Percentiles rank a stretch among this genome's conserved stretches.
These are phyloP conservation scores for Vitellaria paradoxa DNA, from an alignment of 179 eudicot species.

Conservation along the genomic window DNA sequence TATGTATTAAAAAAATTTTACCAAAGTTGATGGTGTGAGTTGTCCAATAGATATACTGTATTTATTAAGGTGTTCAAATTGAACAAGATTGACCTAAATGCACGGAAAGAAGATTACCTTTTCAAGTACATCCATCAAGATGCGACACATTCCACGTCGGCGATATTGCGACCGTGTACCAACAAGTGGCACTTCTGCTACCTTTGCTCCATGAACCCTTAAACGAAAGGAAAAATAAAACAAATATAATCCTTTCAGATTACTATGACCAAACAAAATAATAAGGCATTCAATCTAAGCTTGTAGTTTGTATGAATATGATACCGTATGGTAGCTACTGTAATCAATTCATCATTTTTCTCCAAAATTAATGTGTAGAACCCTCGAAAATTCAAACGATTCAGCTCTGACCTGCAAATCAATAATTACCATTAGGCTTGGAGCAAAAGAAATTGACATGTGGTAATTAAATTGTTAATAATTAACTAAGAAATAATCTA, in stretches of 20 bases:
- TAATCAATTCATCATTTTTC: slow-evolving; percentile 74
- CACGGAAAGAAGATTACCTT: slow-evolving; percentile 46
- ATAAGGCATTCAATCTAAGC: neutral
- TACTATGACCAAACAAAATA: slow-evolving; percentile 16
- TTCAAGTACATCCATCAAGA: slow-evolving; percentile 78
- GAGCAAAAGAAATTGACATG: neutral
- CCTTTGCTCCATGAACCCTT: slow-evolving; percentile 77
- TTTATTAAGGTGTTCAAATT: neutral
- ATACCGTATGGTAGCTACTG: slow-evolving; percentile 81
- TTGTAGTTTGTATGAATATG: neutral
- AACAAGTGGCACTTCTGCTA: slow-evolving; percentile 91
- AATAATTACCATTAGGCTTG: slow-evolving; percentile 2
- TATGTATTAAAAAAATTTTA: neutral
- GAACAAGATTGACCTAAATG: neutral
- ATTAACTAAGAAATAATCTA: neutral
- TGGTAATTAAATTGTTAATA: neutral
- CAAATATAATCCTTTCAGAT: slow-evolving; percentile 14
- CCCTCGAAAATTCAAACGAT: slow-evolving; percentile 80
- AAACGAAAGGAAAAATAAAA: neutral
- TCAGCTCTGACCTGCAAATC: slow-evolving; percentile 67
- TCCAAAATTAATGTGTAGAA: slow-evolving; percentile 86
- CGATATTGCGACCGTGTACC: slow-evolving; percentile 85
- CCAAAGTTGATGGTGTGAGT: neutral
- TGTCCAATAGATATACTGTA: neutral
- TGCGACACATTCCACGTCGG: slow-evolving; percentile 85